A percentile compares a stretch with the other conserved stretches of the same genome.
phyloP scores from a whole-genome alignment of 2,329 filamentous ascomycete species.

The Colletotrichum sp. region DNA sequence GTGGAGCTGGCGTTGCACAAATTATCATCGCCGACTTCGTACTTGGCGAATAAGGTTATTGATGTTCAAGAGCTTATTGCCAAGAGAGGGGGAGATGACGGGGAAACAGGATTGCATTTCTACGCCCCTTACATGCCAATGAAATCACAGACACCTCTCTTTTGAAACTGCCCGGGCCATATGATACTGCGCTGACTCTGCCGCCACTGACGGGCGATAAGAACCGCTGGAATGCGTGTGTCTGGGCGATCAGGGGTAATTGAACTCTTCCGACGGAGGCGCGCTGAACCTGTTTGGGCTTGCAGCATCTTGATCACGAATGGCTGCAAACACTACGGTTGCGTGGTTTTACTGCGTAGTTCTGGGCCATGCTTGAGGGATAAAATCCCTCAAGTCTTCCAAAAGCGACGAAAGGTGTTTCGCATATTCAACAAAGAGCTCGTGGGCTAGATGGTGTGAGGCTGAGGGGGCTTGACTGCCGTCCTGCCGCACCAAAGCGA shows the following conservation, averaged over 20 bases:
- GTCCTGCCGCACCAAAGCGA: neutral
- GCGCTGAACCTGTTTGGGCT: neutral
- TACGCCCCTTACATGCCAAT: neutral
- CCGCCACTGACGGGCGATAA: neutral
- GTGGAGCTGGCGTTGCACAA: neutral
- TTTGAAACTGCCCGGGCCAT: neutral
- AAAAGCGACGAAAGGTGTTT: neutral
- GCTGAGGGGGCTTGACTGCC: neutral
- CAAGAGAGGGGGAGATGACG: neutral
- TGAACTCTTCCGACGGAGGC: neutral
- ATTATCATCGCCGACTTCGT: neutral
- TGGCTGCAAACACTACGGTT: neutral
- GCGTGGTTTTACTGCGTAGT: neutral
- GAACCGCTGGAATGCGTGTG: neutral
- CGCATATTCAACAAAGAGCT: neutral
- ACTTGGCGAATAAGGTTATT: neutral
- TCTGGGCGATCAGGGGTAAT: neutral
- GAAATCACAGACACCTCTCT: neutral
- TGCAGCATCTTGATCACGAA: neutral
- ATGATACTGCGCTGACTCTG: neutral
- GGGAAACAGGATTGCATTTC: neutral
- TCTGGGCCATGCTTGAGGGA: neutral
- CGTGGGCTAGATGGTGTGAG: neutral
- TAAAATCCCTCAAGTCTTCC: neutral
- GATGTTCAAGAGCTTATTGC: neutral